Evolutionary conservation across 371 early-diverging fungal species (phyloP).

Genomic region (Basidiobolus meristosporus): DNA sequence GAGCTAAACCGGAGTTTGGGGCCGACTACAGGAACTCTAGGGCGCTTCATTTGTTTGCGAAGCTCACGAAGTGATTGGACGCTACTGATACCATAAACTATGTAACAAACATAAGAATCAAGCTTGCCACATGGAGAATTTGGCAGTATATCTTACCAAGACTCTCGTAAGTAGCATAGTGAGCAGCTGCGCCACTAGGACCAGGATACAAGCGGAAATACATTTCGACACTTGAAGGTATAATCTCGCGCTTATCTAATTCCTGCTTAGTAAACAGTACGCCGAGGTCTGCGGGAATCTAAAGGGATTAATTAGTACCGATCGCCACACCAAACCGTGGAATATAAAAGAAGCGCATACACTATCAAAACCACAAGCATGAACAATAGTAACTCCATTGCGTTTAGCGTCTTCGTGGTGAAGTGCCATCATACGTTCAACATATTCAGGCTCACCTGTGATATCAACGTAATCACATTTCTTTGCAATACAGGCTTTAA

Average conservation of each 20-base stretch:
- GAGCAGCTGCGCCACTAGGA: slow-evolving; percentile 26
- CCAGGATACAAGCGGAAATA: slow-evolving; percentile 21
- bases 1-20: no score
- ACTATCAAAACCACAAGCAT: slow-evolving; percentile 81
- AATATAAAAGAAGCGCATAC: slow-evolving; percentile 12
- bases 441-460: slow-evolving; percentile 58
- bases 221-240: slow-evolving; percentile 36
- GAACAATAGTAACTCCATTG: slow-evolving; percentile 47
- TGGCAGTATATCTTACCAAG: neutral
- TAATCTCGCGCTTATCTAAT: slow-evolving; percentile 14
- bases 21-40: no score
- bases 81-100: no score
- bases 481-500: slow-evolving; percentile 60
- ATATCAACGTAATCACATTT: slow-evolving; percentile 77
- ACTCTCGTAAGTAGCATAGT: slow-evolving; percentile 38
- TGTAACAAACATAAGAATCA: no score
- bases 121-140: no score
- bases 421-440: slow-evolving; percentile 43
- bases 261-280: slow-evolving; percentile 27
- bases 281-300: slow-evolving; percentile 38
- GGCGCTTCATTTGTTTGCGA: no score
- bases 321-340: no score
- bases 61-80: no score
- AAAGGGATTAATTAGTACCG: neutral
- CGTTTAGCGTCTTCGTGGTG: slow-evolving; percentile 51